Base-by-base conservation (phyloP, 148 eudicot genomes). In the Chenopodium album region DNA sequence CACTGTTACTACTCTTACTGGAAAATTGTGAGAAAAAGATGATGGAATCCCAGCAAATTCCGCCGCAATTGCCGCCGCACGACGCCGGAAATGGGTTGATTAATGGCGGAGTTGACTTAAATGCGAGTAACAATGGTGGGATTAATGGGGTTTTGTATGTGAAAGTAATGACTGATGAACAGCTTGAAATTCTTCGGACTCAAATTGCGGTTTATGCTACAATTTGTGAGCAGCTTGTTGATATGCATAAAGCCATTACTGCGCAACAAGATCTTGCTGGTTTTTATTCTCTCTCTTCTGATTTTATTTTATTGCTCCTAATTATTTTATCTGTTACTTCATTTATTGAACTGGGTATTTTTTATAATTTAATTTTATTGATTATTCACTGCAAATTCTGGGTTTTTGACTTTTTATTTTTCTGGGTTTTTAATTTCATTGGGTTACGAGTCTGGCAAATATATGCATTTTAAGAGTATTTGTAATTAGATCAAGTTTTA, bases 131-230 rank as follows among this genome's bases (percentile, higher is more conserved):
- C 22, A 76, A 48, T 29, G 3, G 6, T 17, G 84, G 62, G 44
- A 65, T 81, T n/a, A 82, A 80, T 50, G 89, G 88, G n/a, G 89
- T 85, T 56, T 85, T 92, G 82, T 91, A 88, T 77, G 95, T 90
- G 52, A 93, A 91, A 69, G 95, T 94, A 32, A 94, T 94, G 98
- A 94, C 97, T 1, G 98, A 94, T 82, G 97, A 94, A 82, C 98
- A 94, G 76, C 90, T 91, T 83, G 95, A 94, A 81, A 87, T 90
- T 32, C 89, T 94, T 0, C 84, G 97, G 3, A 91, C 91, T 73
- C 98, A 94, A 89, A 94, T 94, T 62, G 95, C 98, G 0, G 94
- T 89, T n/a, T 94, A 94, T 80, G 89, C 92, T 56, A 84, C 94
- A 77, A 90, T 94, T 84, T 92, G 97, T 82, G 94, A 94, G n/a